Evolutionary conservation across 2,329 filamentous ascomycete species (phyloP).

Genomic region (Calonectria naviculata): DNA sequence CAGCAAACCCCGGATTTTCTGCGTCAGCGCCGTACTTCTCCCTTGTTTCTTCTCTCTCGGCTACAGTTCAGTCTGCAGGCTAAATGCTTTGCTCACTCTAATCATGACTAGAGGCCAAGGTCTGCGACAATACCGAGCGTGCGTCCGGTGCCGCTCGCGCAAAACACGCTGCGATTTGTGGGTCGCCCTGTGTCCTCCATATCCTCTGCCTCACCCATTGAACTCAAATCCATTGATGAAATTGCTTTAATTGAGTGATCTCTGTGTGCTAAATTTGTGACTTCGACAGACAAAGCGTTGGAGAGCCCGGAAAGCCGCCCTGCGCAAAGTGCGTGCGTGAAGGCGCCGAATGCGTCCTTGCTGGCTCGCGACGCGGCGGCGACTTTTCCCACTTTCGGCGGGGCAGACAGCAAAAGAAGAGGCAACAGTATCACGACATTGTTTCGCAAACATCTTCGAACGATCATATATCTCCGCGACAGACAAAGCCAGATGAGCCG

Average conservation of each 20-base stretch:
- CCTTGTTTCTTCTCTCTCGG: neutral
- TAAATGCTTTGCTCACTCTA: neutral
- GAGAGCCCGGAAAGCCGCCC: slow-evolving; percentile 17
- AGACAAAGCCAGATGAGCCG: slow-evolving; percentile 6
- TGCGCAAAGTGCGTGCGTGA: slow-evolving; percentile 24
- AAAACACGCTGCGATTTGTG: slow-evolving; percentile 26
- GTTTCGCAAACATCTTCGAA: slow-evolving; percentile 7
- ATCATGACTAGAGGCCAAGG: slow-evolving; percentile 24
- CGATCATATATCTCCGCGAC: slow-evolving; percentile 18
- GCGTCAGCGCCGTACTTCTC: neutral
- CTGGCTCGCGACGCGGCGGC: slow-evolving; percentile 16
- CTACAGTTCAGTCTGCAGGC: neutral
- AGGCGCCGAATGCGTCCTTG: slow-evolving; percentile 20
- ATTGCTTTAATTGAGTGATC: neutral
- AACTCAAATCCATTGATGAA: neutral
- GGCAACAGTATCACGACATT: neutral
- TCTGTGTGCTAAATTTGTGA: neutral
- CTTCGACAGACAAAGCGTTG: slow-evolving; percentile 3
- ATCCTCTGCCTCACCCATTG: neutral
- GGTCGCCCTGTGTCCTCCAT: neutral
- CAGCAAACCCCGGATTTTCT: neutral
- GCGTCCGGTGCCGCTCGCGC: slow-evolving; percentile 20
- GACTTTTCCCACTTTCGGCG: slow-evolving; percentile 23
- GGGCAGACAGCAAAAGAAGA: slow-evolving; percentile 2
- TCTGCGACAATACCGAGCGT: slow-evolving; percentile 21